Evolutionary conservation across 108 stramenopile species (phyloP).

Genomic region (Fragilaria radians): DNA sequence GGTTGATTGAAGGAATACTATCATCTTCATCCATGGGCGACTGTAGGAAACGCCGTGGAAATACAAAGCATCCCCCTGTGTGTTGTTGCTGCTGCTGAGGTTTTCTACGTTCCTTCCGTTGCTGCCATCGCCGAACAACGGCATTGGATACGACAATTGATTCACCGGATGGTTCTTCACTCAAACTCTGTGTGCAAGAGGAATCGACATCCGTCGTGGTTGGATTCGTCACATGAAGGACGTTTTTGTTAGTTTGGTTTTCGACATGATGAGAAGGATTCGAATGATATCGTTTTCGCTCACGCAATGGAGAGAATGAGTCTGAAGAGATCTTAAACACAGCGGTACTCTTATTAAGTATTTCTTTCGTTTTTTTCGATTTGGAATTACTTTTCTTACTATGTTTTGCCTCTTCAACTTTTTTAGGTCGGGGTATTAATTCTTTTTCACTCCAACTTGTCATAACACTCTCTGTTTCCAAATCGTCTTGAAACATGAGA

Average conservation of each 20-base stretch:
- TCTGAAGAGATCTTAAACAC: not conserved
- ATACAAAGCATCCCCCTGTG: too few relatives aligned
- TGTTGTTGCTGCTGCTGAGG: too few relatives aligned
- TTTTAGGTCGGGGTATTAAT: not conserved
- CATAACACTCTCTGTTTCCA: not conserved
- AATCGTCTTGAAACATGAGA: not conserved
- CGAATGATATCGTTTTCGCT: not conserved
- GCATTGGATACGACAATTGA: not conserved
- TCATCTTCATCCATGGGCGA: not conserved
- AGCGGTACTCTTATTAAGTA: not conserved
- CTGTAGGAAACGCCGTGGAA: not conserved
- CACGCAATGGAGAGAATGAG: not conserved
- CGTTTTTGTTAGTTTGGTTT: not conserved
- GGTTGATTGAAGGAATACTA: not conserved
- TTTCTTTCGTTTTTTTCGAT: conserved; percentile 1
- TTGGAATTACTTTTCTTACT: not conserved
- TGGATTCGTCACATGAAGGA: not conserved
- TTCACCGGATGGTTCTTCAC: not conserved
- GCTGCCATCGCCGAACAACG: not conserved
- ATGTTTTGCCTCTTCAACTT: not conserved
- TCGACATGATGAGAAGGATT: not conserved
- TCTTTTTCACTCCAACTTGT: conserved; percentile 8
- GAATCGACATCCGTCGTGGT: not conserved
- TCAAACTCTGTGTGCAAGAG: not conserved
- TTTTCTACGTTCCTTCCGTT: not conserved